phyloP scores from a whole-genome alignment of 345 rosid genomes.

The Salix udensis region DNA sequence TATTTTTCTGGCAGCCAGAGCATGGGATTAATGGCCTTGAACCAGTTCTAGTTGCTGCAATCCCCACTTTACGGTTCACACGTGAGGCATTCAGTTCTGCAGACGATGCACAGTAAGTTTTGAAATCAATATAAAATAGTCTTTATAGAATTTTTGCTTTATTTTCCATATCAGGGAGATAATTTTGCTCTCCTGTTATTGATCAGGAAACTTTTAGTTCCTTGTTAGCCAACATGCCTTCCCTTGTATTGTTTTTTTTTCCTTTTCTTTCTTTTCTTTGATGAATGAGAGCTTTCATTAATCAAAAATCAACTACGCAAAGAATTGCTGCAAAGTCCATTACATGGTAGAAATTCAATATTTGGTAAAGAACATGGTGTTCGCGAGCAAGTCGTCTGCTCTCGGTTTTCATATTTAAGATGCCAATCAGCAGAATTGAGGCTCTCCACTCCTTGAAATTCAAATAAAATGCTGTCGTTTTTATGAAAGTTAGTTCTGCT shows the following conservation, averaged over 20 bases:
- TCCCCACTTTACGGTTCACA: conserved; percentile 56
- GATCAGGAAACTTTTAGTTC: neutral
- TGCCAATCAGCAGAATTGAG: neutral
- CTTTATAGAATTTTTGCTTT: neutral
- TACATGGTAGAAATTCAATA: neutral
- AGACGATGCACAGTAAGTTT: conserved; percentile 63
- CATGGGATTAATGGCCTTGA: conserved; percentile 44
- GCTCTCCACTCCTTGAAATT: neutral
- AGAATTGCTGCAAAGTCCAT: neutral
- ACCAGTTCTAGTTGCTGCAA: conserved; percentile 60
- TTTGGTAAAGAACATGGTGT: neutral
- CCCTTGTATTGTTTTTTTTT: neutral
- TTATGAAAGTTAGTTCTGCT: neutral
- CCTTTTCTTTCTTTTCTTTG: no score
- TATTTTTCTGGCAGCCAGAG: conserved; percentile 35
- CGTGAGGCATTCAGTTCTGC: conserved; percentile 40
- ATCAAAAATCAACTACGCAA: no score
- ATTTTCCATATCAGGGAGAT: neutral
- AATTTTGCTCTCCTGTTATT: neutral
- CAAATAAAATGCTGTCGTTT: neutral
- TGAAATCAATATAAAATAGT: neutral
- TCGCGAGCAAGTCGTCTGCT: neutral
- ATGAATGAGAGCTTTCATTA: no score
- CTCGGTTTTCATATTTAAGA: neutral
- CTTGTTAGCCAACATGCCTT: neutral